Percentiles rank a stretch among this genome's conserved stretches.
Evolutionary conservation across 148 eudicot species (phyloP).

Genomic region (Limonium bicolor): DNA sequence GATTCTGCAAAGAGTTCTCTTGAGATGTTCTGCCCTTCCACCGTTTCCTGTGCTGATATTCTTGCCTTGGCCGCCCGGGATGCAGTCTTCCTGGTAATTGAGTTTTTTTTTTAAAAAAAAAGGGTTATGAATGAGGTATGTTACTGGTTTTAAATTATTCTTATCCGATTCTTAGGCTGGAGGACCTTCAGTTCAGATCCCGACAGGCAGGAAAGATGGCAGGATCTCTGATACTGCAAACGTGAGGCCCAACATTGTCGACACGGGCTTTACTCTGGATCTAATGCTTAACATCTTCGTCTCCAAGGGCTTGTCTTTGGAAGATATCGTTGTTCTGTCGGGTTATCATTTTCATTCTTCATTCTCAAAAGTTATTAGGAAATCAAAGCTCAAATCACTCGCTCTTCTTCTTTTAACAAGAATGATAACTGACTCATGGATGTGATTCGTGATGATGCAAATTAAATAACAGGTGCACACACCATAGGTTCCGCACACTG

Average conservation of each 20-base stretch:
- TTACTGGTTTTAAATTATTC: too few species aligned
- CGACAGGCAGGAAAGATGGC: slow-evolving; percentile 27
- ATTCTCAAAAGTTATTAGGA: too few species aligned
- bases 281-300: slow-evolving; percentile 13
- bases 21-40: slow-evolving; percentile 25
- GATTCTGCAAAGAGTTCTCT: slow-evolving; percentile 30
- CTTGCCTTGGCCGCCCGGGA: slow-evolving; percentile 42
- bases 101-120: too few species aligned
- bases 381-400: too few species aligned
- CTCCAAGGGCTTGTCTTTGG: slow-evolving; percentile 16
- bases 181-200: slow-evolving; percentile 18
- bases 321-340: slow-evolving; percentile 29
- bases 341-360: slow-evolving; percentile 38
- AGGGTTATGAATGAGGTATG: too few species aligned
- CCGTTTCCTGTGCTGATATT: slow-evolving; percentile 33
- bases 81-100: slow-evolving; percentile 13
- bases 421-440: too few species aligned
- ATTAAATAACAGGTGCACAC: too few species aligned
- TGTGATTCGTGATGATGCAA: too few species aligned
- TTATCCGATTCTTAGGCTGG: too few species aligned
- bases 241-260: slow-evolving; percentile 22
- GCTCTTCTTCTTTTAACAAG: too few species aligned
- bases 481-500: too few species aligned
- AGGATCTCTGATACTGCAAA: slow-evolving; percentile 15
- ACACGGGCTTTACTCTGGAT: slow-evolving; percentile 12